Base-by-base conservation (phyloP, 2,329 filamentous ascomycete genomes). In the Aspergillus tanneri region DNA sequence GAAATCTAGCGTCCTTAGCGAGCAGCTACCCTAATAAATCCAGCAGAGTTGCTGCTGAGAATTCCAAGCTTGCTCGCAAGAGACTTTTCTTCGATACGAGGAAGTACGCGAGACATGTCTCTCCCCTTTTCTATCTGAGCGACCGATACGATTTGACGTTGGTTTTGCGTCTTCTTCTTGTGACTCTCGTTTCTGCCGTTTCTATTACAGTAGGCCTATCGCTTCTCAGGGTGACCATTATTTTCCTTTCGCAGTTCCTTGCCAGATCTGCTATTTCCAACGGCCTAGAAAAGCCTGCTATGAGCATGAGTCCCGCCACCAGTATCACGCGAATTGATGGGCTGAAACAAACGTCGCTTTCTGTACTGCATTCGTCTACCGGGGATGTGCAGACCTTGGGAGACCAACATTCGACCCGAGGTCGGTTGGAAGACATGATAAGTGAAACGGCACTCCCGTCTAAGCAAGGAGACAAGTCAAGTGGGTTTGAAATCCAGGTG, bases 401-500 rank as follows among this genome's bases (percentile, higher is more conserved):
- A 24, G 52, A 44, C 24, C 51, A 58, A 32, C 43, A 42, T 18
- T 43, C 58, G 10, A 42, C 46, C 42, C 49, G 54, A 14, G 56
- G 64, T n/a, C 52, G 59, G 6, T 47, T 62, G 22, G 58, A 63
- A 7, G 60, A 63, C 18, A 49, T 64, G 8, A 56, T 61, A 18
- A 55, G 54, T 12, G 57, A 62, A 28, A 54, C 55, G 12, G 58
- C 58, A 19, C 57, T 59, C 25, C 52, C 55, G 22, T 45, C 53
- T 10, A 55, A 57, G 19, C 47, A 53, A 19, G 45, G 50, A 10
- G 66, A 62, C 16, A 63, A 68, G 12, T 63, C 65, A 3, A 68
- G 72, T 30, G 62, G 65, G 9, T 81, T 80, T 57, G 74, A 78
- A 49, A 68, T 81, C n/a, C 72, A 79, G 50, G 70, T 75, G n/a